phyloP scores from a whole-genome alignment of 805 yeast species.

The Brettanomyces bruxellensis region DNA sequence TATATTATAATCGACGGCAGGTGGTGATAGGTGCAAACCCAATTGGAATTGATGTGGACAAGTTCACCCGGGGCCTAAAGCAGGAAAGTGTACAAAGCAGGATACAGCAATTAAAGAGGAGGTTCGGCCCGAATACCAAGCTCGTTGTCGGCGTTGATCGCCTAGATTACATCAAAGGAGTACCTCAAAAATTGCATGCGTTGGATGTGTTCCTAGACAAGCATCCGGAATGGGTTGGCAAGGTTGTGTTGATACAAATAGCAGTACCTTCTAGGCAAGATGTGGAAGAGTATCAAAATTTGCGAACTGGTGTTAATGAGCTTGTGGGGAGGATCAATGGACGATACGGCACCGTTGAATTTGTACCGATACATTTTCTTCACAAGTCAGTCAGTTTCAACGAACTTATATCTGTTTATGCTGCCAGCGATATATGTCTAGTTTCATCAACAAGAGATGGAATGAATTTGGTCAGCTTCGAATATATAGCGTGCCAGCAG shows the following conservation, averaged over 20 bases:
- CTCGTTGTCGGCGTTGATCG: conserved; percentile 96
- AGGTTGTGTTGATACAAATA: conserved; percentile 89
- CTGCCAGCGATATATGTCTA: conserved; percentile 80
- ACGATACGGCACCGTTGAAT: conserved; percentile 90
- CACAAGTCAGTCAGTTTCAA: conserved; percentile 88
- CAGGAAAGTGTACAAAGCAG: conserved; percentile 55
- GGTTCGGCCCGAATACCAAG: conserved; percentile 66
- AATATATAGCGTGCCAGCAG: conserved; percentile 89
- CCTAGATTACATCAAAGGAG: conserved; percentile 94
- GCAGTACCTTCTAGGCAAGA: conserved; percentile 98
- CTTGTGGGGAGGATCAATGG: conserved; percentile 96
- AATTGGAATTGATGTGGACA: conserved; percentile 96
- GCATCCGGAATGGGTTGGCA: conserved; percentile 98
- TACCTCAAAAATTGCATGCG: conserved; percentile 94
- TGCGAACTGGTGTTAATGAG: conserved; percentile 92
- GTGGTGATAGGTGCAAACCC: conserved; percentile 95
- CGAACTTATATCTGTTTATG: conserved; percentile 82
- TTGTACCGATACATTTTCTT: conserved; percentile 95
- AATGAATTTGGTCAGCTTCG: conserved; percentile 94
- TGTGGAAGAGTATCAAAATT: conserved; percentile 92
- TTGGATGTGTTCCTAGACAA: conserved; percentile 85
- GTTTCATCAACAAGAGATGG: conserved; percentile 97
- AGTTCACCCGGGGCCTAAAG: conserved; percentile 72
- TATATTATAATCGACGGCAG: conserved; percentile 63
- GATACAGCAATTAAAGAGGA: conserved; percentile 46